Conservation (phyloP, 2,329 filamentous ascomycete genomes). For the Stagonosporopsis cucurbitacearum region DNA sequence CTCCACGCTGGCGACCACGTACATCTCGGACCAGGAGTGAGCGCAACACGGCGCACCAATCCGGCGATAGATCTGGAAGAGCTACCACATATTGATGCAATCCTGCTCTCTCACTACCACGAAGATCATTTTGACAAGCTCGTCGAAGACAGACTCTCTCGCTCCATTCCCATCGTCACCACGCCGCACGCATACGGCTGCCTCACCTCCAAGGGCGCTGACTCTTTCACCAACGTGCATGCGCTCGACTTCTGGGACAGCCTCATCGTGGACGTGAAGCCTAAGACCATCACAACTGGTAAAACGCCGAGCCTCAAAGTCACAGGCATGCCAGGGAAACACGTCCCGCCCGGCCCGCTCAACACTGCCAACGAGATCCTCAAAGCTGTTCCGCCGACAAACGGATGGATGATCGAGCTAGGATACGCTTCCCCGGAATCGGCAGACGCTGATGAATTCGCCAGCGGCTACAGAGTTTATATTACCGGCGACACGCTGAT, state of each 20-base stretch:
- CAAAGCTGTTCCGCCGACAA: conserved; percentile 66
- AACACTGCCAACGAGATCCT: conserved; percentile 56
- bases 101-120: conserved; percentile 71
- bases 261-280: conserved; percentile 54
- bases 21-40: conserved; percentile 69
- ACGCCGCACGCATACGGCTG: conserved; percentile 66
- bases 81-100: conserved; percentile 64
- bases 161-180: conserved; percentile 67
- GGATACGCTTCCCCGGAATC: conserved; percentile 52
- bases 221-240: conserved; percentile 62
- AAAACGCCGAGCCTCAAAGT: conserved; percentile 59
- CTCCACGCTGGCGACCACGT: conserved; percentile 70
- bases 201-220: conserved; percentile 55
- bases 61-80: conserved; percentile 66
- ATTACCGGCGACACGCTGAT: conserved; percentile 71
- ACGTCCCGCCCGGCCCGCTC: conserved; percentile 59
- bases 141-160: conserved; percentile 58
- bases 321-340: conserved; percentile 70
- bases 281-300: conserved; percentile 7
- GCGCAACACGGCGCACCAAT: conserved; percentile 61
- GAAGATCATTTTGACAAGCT: conserved; percentile 64
- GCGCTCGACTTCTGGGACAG: conserved; percentile 64
- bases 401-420: conserved; percentile 71
- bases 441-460: conserved; percentile 39
- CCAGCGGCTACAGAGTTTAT: conserved; percentile 65